These are phyloP conservation scores for Tricholoma terreum DNA, from an alignment of 768 basidiomycete genomes.

Conservation along the genomic window DNA sequence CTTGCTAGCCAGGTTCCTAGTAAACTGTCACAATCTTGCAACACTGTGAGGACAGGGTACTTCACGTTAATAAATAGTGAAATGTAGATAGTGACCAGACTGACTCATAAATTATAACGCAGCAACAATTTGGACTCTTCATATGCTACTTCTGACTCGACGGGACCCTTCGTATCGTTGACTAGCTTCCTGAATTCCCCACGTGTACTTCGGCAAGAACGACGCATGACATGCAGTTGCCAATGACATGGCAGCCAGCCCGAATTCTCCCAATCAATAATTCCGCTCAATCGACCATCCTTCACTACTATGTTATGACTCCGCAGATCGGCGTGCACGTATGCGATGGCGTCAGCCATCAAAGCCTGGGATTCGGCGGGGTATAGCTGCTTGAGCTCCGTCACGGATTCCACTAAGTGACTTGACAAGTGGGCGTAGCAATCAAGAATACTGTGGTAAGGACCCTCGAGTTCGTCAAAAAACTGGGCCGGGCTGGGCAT, in stretches of 20 bases:
- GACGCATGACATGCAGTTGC: slow-evolving; percentile 2
- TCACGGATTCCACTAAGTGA: neutral
- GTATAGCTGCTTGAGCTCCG: neutral
- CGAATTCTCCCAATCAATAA: neutral
- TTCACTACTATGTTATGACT: neutral
- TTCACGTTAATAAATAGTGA: no score
- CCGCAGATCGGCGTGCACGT: neutral
- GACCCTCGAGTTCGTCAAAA: neutral
- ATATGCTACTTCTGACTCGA: neutral
- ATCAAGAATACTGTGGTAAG: neutral
- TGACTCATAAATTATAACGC: neutral
- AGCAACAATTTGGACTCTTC: neutral
- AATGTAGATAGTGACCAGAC: no score
- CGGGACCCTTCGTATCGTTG: neutral
- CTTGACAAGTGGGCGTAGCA: neutral
- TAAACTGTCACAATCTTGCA: no score
- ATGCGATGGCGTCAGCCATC: neutral
- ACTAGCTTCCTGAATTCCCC: neutral
- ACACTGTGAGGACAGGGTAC: no score
- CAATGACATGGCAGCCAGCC: neutral
- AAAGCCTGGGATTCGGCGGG: neutral
- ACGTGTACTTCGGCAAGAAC: neutral
- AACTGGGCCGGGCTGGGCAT: neutral
- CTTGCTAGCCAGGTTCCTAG: no score
- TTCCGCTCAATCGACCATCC: neutral